A percentile compares a stretch with the other conserved stretches of the same genome.
Conservation (phyloP, 225 moss, liverwort and hornwort species). For the Polytrichum formosum region DNA sequence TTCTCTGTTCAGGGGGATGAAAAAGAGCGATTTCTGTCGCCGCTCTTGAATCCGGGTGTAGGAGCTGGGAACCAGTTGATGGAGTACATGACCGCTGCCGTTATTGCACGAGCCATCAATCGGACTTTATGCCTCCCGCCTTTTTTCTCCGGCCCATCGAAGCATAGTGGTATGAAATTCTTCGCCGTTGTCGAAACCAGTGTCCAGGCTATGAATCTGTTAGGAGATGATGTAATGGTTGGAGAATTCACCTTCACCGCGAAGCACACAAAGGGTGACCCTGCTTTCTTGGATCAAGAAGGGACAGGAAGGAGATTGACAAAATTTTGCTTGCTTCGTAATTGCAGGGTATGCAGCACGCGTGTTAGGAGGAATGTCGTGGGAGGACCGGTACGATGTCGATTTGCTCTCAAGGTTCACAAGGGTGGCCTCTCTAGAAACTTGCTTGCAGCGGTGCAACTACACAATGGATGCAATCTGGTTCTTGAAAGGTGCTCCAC, state of each 20-base stretch:
- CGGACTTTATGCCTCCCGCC: slow-evolving; percentile 46
- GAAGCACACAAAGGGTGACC: neutral
- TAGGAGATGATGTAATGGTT: neutral
- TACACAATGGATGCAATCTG: slow-evolving; percentile 48
- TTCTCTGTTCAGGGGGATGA: slow-evolving; percentile 15
- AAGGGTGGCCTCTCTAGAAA: slow-evolving; percentile 30
- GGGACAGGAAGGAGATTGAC: neutral
- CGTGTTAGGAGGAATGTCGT: slow-evolving; percentile 38
- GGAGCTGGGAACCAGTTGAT: slow-evolving; percentile 59
- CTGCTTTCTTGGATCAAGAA: neutral
- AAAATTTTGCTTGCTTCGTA: neutral
- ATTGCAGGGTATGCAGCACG: slow-evolving; percentile 26
- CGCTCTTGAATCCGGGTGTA: slow-evolving; percentile 39
- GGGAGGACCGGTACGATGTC: slow-evolving; percentile 70
- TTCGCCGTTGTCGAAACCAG: neutral
- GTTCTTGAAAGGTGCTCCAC: slow-evolving; percentile 41
- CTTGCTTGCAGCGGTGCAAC: slow-evolving; percentile 48
- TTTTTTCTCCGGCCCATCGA: slow-evolving; percentile 36
- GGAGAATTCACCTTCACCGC: neutral
- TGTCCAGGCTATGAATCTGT: neutral
- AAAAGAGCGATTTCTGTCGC: slow-evolving; percentile 35
- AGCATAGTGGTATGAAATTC: slow-evolving; percentile 24
- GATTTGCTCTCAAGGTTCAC: slow-evolving; percentile 52
- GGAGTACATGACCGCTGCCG: slow-evolving; percentile 48
- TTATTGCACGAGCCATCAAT: slow-evolving; percentile 46